These are phyloP conservation scores for Fusarium sp. DNA, from an alignment of 2,329 filamentous ascomycete species.

Conservation along the genomic window DNA sequence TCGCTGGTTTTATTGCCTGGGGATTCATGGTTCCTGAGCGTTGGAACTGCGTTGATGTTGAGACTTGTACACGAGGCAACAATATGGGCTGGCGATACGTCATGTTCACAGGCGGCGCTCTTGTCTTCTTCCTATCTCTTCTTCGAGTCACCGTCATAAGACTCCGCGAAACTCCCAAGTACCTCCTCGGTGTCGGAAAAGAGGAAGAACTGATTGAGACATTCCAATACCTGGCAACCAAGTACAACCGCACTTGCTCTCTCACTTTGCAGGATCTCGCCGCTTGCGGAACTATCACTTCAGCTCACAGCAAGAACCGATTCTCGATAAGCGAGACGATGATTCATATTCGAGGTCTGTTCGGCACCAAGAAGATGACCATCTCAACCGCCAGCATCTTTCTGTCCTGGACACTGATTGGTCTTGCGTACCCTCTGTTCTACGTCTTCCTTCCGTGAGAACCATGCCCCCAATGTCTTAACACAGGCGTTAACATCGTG, in stretches of 20 bases:
- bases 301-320: constrained; percentile 49
- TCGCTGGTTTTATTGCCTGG: constrained; percentile 19
- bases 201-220: constrained; percentile 9
- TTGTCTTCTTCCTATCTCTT: constrained; percentile 11
- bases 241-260: constrained; percentile 8
- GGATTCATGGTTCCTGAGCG: background rate
- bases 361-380: constrained; percentile 9
- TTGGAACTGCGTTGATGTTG: background rate
- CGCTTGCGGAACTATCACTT: constrained; percentile 10
- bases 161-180: constrained; percentile 15
- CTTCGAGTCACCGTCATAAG: constrained; percentile 11
- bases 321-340: constrained; percentile 47
- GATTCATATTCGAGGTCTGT: constrained; percentile 6
- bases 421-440: constrained; percentile 78
- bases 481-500: background rate
- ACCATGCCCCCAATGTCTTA: no score
- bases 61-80: background rate
- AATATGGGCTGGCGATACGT: constrained; percentile 20
- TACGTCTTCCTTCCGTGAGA: constrained; percentile 74
- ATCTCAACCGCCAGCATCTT: constrained; percentile 16
- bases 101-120: constrained; percentile 24
- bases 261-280: background rate
- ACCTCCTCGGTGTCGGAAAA: background rate
- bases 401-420: constrained; percentile 61
- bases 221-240: constrained; percentile 2